A percentile compares a stretch with the other conserved stretches of the same genome.
phyloP scores from a whole-genome alignment of 2,329 filamentous ascomycete species.

The Calonectria hongkongensis region DNA sequence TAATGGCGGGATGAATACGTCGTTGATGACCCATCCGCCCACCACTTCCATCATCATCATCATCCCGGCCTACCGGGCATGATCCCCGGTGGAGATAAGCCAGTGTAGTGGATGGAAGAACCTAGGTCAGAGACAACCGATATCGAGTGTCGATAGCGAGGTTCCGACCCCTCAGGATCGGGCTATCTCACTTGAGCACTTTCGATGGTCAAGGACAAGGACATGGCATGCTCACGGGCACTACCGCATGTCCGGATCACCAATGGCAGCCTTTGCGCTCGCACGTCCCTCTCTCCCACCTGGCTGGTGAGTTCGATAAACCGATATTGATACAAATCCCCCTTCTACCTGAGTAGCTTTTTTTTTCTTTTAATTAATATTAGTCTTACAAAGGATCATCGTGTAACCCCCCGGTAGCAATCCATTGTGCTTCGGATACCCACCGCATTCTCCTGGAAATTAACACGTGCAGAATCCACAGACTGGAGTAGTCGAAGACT shows the following conservation, averaged over 20 bases:
- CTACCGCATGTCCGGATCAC: conserved; percentile 27
- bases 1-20: conserved; percentile 12
- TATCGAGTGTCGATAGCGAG: conserved; percentile 14
- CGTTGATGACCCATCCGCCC: background rate
- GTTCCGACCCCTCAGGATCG: conserved; percentile 33
- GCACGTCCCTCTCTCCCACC: conserved; percentile 16
- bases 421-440: background rate
- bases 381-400: background rate
- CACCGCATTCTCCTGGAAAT: conserved; percentile 3
- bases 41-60: background rate
- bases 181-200: background rate
- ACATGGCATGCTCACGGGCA: conserved; percentile 23
- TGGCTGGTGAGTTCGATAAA: background rate
- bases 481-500: background rate
- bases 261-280: background rate
- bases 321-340: background rate
- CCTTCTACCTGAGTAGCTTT: background rate
- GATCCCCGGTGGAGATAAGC: conserved; percentile 25
- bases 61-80: conserved; percentile 18
- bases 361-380: background rate
- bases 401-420: conserved; percentile 1
- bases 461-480: conserved; percentile 10
- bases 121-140: background rate
- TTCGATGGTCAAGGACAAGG: conserved; percentile 19
- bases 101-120: conserved; percentile 13